Evolutionary conservation across 257 asterid species (phyloP).

Genomic region (Solanum gracilifrons): DNA sequence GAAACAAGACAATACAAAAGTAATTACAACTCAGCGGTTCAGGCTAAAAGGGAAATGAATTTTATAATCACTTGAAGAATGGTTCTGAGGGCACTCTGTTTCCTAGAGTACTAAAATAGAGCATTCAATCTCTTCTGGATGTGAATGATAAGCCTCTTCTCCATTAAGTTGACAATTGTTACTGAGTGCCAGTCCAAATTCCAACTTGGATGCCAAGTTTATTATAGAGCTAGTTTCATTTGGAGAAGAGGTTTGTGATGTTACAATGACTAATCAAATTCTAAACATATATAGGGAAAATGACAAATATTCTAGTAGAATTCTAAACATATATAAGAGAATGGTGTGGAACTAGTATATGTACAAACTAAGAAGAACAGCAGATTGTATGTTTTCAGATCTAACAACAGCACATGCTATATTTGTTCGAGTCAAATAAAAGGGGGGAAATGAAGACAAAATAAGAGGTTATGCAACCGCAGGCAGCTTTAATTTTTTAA

Average conservation of each 20-base stretch:
- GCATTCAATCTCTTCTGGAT: background rate
- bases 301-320: background rate
- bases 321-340: background rate
- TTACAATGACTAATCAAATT: background rate
- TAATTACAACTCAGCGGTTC: background rate
- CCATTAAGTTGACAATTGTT: background rate
- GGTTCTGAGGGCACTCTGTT: background rate
- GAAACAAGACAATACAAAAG: background rate
- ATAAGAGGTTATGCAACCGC: background rate
- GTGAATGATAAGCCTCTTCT: background rate
- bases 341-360: background rate
- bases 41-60: background rate
- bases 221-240: background rate
- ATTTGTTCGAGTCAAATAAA: background rate
- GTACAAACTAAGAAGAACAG: background rate
- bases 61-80: background rate
- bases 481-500: background rate
- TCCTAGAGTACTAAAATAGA: background rate
- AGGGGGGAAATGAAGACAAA: background rate
- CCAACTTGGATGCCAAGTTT: background rate
- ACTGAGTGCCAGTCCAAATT: background rate
- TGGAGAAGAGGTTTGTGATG: background rate
- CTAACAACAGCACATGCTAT: background rate
- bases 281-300: background rate
- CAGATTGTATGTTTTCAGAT: background rate